phyloP scores from a whole-genome alignment of 139 green algal genomes.

The Chlorella sorokiniana region DNA sequence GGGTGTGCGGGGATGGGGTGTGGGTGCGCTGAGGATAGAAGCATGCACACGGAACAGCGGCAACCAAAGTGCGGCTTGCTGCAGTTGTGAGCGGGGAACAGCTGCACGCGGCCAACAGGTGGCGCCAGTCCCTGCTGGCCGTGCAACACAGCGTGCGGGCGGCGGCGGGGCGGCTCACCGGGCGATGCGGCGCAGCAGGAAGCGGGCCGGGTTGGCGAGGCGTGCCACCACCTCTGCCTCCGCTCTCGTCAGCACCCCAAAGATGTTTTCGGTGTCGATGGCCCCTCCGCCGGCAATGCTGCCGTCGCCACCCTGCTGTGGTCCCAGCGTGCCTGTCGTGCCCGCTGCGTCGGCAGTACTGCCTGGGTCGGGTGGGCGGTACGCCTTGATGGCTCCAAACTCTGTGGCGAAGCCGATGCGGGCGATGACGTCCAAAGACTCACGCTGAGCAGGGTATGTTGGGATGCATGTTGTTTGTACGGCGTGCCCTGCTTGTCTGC shows the following conservation, averaged over 20 bases:
- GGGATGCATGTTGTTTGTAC: too few species aligned
- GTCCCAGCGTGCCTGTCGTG: neutral
- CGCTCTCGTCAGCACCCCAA: neutral
- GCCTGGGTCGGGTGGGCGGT: neutral
- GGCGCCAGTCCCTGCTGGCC: neutral
- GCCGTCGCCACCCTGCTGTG: neutral
- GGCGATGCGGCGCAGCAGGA: neutral
- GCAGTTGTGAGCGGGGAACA: too few species aligned
- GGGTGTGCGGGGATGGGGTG: neutral
- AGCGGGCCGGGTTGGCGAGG: neutral
- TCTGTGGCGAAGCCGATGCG: neutral
- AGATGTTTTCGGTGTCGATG: neutral
- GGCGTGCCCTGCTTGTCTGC: too few species aligned
- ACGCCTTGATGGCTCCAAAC: neutral
- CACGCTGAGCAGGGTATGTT: too few species aligned
- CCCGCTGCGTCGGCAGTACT: neutral
- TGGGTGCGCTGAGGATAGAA: too few species aligned
- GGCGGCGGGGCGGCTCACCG: neutral
- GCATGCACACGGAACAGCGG: too few species aligned
- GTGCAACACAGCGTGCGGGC: neutral
- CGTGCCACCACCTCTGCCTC: neutral
- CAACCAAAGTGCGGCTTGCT: too few species aligned
- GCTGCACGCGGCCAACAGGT: too few species aligned
- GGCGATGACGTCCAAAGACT: conserved; percentile 1
- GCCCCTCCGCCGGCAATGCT: neutral